phyloP scores from a whole-genome alignment of 306 rosid species.

The Rubus idaeus region DNA sequence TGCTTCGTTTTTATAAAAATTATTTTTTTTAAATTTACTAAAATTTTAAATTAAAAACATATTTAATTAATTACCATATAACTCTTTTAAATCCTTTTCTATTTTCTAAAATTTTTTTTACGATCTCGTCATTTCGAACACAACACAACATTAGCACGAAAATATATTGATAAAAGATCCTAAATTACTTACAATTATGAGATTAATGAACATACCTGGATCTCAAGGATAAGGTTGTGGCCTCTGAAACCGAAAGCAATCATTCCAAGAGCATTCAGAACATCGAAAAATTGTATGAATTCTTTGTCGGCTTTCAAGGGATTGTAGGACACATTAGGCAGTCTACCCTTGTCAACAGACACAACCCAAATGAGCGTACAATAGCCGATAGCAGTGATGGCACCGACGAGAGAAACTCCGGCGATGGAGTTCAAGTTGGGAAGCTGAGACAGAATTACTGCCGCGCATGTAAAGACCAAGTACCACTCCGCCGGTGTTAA shows the following conservation, averaged over 20 bases:
- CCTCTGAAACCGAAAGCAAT: constrained; percentile 55
- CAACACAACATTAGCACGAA: neutral
- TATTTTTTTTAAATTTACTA: too few relatives aligned
- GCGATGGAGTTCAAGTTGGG: constrained; percentile 55
- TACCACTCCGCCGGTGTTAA: constrained; percentile 47
- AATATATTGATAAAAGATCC: neutral
- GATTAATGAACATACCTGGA: constrained; percentile 36
- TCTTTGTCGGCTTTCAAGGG: constrained; percentile 12
- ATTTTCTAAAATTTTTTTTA: too few relatives aligned
- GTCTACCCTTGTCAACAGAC: constrained; percentile 36
- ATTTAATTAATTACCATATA: too few relatives aligned
- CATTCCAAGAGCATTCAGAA: constrained; percentile 50
- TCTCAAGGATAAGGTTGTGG: constrained; percentile 52
- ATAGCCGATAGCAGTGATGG: constrained; percentile 40
- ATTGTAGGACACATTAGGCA: constrained; percentile 32
- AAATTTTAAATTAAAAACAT: too few relatives aligned
- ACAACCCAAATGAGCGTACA: constrained; percentile 44
- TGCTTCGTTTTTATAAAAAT: too few relatives aligned
- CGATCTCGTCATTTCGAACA: neutral
- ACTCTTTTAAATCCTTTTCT: too few relatives aligned
- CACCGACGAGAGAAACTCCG: constrained; percentile 44
- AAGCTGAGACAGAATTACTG: constrained; percentile 39
- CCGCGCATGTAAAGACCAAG: constrained; percentile 44
- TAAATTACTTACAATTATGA: neutral
- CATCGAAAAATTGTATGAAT: constrained; percentile 22